Percentiles rank a stretch among this genome's conserved stretches.
These are phyloP conservation scores for Coemansia sp. DNA, from an alignment of 371 early-diverging fungal genomes.

Conservation along the genomic window DNA sequence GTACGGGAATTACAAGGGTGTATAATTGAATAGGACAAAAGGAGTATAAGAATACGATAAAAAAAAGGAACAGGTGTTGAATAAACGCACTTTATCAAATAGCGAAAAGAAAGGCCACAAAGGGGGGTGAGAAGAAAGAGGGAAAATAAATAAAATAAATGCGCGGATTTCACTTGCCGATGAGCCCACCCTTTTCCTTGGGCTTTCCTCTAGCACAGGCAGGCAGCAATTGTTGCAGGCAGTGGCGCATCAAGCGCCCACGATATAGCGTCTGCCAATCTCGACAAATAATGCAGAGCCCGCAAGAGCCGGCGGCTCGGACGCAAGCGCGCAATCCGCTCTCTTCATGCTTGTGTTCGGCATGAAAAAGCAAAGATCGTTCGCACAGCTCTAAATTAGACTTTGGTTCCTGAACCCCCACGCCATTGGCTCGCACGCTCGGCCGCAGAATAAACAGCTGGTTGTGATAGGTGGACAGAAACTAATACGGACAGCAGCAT, in stretches of 20 bases:
- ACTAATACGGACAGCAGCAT: too few species aligned
- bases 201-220: neutral
- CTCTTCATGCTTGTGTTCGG: neutral
- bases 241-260: conserved; percentile 3
- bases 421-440: neutral
- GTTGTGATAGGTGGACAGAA: too few species aligned
- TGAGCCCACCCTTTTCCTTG: too few species aligned
- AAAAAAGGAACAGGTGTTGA: conserved; percentile 8
- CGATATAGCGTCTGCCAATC: too few species aligned
- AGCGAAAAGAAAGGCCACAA: conserved; percentile 12
- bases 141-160: conserved; percentile 7
- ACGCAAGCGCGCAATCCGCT: too few species aligned
- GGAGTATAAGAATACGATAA: conserved; percentile 4
- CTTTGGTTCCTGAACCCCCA: conserved; percentile 4
- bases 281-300: too few species aligned
- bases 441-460: too few species aligned
- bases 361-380: conserved; percentile 1
- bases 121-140: neutral
- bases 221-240: neutral
- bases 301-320: too few species aligned
- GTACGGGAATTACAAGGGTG: neutral
- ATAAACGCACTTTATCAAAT: conserved; percentile 3
- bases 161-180: neutral
- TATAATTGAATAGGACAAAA: conserved; percentile 8
- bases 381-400: conserved; percentile 6